Conservation (phyloP, 306 rosid genomes). For the apple (Malus domestica) region ASM211411v1 NC_041789.1:15816001-15816500, state of each 20-base stretch:
- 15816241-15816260: conserved; percentile 36
- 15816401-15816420: conserved; percentile 24
- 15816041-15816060: background rate
- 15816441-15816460: conserved; percentile 23
- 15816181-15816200: conserved; percentile 15
- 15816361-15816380: conserved; percentile 28
- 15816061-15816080: background rate
- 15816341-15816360: conserved; percentile 38
- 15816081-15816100: background rate
- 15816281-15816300: conserved; percentile 28
- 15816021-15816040: background rate
- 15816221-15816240: conserved; percentile 32
- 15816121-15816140: background rate
- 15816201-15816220: conserved; percentile 25
- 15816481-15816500: conserved; percentile 26
- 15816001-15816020: background rate
- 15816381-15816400: background rate
- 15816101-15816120: background rate
- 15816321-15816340: conserved; percentile 9
- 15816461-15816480: conserved; percentile 35
- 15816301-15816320: conserved; percentile 41
- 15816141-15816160: background rate
- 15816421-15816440: conserved; percentile 23
- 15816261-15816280: conserved; percentile 31
- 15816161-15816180: background rate